Conservation (phyloP, 1,284 basidiomycete species). For the Somion occarium region DNA sequence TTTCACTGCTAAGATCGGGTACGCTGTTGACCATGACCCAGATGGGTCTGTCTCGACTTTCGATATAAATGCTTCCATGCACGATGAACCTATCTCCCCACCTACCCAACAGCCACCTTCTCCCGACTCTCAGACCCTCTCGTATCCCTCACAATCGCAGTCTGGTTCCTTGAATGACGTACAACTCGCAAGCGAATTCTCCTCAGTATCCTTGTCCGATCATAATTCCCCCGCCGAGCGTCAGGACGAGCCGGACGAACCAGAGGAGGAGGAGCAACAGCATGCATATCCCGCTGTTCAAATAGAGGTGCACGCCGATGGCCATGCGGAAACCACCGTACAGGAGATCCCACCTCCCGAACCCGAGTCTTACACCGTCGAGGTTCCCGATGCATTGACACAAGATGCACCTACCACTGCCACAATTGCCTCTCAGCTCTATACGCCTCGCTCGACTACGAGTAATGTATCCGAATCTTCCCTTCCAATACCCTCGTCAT, state of each 20-base stretch:
- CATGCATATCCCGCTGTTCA: constrained; percentile 37
- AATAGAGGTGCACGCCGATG: constrained; percentile 34
- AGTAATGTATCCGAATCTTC: constrained; percentile 14
- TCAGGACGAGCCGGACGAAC: not conserved
- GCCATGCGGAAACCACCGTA: constrained; percentile 27
- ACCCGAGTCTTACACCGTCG: constrained; percentile 11
- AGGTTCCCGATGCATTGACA: constrained; percentile 2
- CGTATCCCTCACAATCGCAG: constrained; percentile 15
- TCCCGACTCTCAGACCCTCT: constrained; percentile 16
- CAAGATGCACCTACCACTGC: constrained; percentile 4
- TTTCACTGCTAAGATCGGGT: constrained; percentile 24
- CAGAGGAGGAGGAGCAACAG: constrained; percentile 9
- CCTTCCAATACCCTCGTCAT: constrained; percentile 14
- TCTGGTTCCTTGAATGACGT: constrained; percentile 28
- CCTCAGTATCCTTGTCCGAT: constrained; percentile 36
- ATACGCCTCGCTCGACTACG: constrained; percentile 7
- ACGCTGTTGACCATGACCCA: constrained; percentile 27
- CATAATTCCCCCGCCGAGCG: constrained; percentile 15
- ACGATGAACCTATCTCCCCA: constrained; percentile 18
- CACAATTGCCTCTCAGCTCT: not conserved
- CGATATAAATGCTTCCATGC: constrained; percentile 35
- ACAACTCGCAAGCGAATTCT: constrained; percentile 35
- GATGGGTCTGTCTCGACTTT: constrained; percentile 56
- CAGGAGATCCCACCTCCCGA: constrained; percentile 18
- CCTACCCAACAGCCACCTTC: constrained; percentile 19